Evolutionary conservation across 768 basidiomycete species (phyloP).

Genomic region (Boletus eberwhitei): DNA sequence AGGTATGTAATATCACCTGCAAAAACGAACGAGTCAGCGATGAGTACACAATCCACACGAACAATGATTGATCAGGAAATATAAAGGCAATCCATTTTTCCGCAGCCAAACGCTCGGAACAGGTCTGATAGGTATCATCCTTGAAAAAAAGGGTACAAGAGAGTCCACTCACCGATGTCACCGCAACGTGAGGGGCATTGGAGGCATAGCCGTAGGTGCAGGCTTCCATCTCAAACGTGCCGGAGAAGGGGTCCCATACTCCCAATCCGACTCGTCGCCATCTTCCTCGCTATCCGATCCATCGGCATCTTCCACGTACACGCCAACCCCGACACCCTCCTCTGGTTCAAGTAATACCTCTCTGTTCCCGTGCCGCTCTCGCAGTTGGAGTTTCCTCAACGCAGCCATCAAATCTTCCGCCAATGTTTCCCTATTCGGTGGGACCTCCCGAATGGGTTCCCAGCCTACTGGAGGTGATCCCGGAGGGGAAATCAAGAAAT

Average conservation of each 20-base stretch:
- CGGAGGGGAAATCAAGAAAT: conserved; percentile 97
- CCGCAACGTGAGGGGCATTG: conserved; percentile 32
- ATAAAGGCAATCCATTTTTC: conserved; percentile 66
- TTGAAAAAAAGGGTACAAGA: conserved; percentile 12
- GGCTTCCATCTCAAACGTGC: conserved; percentile 50
- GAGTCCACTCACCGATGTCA: conserved; percentile 26
- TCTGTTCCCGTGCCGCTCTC: conserved; percentile 36
- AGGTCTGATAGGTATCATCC: conserved; percentile 79
- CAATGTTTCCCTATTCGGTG: conserved; percentile 78
- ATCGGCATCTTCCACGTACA: conserved; percentile 77
- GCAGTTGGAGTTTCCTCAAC: conserved; percentile 62
- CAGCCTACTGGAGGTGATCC: conserved; percentile 97
- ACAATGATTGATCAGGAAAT: conserved; percentile 27
- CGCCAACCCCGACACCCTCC: conserved; percentile 69
- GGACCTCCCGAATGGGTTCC: conserved; percentile 89
- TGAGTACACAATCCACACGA: not conserved
- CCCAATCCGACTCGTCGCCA: conserved; percentile 48
- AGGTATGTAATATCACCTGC: conserved; percentile 2
- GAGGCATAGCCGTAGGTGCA: conserved; percentile 55
- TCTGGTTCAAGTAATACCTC: conserved; percentile 67
- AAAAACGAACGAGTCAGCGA: conserved; percentile 3
- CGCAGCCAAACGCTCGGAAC: conserved; percentile 62
- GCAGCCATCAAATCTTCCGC: conserved; percentile 87
- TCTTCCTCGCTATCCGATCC: conserved; percentile 29
- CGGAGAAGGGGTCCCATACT: conserved; percentile 50